Base-by-base conservation (phyloP, 1,284 basidiomycete species). In the Leccinum holopus region DNA sequence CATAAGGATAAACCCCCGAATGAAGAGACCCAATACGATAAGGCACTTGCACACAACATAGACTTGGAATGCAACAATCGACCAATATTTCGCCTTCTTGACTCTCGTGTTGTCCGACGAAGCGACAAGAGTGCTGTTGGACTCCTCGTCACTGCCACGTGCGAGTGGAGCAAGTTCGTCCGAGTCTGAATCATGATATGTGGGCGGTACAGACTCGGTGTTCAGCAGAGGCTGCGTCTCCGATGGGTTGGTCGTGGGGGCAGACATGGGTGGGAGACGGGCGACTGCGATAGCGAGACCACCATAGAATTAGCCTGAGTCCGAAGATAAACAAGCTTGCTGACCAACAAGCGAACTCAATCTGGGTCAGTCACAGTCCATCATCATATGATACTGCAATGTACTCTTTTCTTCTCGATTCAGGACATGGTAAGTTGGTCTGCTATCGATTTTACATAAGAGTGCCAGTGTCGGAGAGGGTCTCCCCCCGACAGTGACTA, bases 1-100 rank as follows among this genome's bases (percentile, higher is more conserved):
- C 6, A 85, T 80, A 56, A 89, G 86, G 18, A 90, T 82, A 69
- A 88, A 87, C 0, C 83, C 86, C 69, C 90, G 88, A 70, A 91
- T 79, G 60, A 91, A 83, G 44, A 88, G 60, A 3, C 72, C 82
- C 11, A 87, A 61, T 4, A 78, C 68, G 41, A 81, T 70, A 0
- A 78, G 66, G 9, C 74, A 77, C 3, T 77, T 61, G 2, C 81
- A 47, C 4, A 74, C 66, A 25, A 82, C 63, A 8, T 80, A 61
- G 30, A 66, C 66, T 62, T 79, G 78, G 66, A 75, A 65, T 6
- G 61, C 65, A 33, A 73, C 67, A 30, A 28, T 69, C 12, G 62
- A 62, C 61, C 62, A 70, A 12, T 63, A 63, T n/a, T 47, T 61
- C 8, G 56, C 39, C 51, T 63, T 72, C 5, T 57, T 57, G 21